Evolutionary conservation across 257 asterid species (phyloP).

Genomic region (Scutellaria galericulata): DNA sequence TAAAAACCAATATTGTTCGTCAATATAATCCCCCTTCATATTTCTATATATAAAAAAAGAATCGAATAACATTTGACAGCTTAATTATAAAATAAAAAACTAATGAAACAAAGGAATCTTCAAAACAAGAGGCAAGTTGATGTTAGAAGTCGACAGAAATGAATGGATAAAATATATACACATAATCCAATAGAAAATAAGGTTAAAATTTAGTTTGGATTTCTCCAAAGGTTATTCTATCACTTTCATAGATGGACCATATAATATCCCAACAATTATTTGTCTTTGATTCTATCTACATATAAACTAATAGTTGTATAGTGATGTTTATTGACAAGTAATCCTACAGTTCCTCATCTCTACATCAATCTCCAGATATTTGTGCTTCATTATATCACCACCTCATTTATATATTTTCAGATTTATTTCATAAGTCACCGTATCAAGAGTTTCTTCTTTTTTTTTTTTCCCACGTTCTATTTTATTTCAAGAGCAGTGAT

Average conservation of each 20-base stretch:
- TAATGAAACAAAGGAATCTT: constrained; percentile 31
- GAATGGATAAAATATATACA: neutral
- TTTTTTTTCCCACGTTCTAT: neutral
- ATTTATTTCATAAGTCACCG: neutral
- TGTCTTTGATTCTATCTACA: constrained; percentile 32
- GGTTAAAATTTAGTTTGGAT: constrained; percentile 22
- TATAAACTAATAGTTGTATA: constrained; percentile 7
- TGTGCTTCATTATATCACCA: constrained; percentile 20
- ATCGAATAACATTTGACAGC: neutral
- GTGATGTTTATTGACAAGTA: neutral
- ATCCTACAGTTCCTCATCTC: constrained; percentile 21
- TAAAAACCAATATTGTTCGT: too few species aligned
- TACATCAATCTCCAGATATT: constrained; percentile 32
- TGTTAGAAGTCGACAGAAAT: constrained; percentile 9
- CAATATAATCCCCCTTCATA: too few species aligned
- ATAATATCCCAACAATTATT: constrained; percentile 35
- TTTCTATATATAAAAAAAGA: too few species aligned
- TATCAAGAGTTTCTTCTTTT: neutral
- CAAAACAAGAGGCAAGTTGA: constrained; percentile 45
- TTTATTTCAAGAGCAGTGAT: neutral
- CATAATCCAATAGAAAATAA: neutral
- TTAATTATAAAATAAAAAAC: neutral
- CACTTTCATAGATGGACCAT: constrained; percentile 42
- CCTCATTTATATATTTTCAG: neutral
- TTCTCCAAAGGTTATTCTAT: constrained; percentile 37